Evolutionary conservation across 768 basidiomycete genomes (phyloP), one percentile per base, ranked within the genome.

Genomic region (Nevesoporus exiguus): DNA sequence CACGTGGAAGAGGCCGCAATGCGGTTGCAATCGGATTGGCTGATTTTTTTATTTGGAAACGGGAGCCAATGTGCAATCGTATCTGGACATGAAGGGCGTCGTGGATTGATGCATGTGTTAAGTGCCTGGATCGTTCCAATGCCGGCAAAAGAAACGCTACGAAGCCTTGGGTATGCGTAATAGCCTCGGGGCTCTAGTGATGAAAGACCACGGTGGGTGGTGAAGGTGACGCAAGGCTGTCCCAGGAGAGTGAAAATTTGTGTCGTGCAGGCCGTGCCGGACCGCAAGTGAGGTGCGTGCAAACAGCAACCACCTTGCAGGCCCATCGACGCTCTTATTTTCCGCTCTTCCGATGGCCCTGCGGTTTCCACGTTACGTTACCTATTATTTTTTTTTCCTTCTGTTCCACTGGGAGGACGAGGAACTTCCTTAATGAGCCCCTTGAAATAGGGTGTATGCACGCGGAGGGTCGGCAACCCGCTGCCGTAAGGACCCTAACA

Each of bases 361-460:
- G 36, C 19, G 40, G 46, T 54, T 62, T 66, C 64, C 60, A 64
- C 55, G 57, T 66, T 66, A 67, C 64, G 64, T 66, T 57, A 67
- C 55, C 51, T 7, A 48, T 47, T 40, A 39, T 41, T 52, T 51
- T 57, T 57, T 63, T 39, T 11, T 50, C 42, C 42, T 40, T 33
- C 43, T 29, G 31, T 52, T 49, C 52, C 22, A 47, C 44, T 42
- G 36, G 44, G 11, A 54, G n/a, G 46, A 55, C 47, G 47, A 54
- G 49, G 47, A 19, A 56, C 44, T 54, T 62, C 56, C 49, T 49
- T 50, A 54, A 58, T 43, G 39, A 58, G 29, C 17, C 19, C 29
- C 25, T 64, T 54, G 52, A 61, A 62, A 66, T 66, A 64, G 59
- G 56, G 49, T 55, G 54, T 39, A 47, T 50, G 50, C 33, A 29